These are phyloP conservation scores for Taphrina sp. DNA, from an alignment of 1,139 yeast species.

Conservation along the genomic window DNA sequence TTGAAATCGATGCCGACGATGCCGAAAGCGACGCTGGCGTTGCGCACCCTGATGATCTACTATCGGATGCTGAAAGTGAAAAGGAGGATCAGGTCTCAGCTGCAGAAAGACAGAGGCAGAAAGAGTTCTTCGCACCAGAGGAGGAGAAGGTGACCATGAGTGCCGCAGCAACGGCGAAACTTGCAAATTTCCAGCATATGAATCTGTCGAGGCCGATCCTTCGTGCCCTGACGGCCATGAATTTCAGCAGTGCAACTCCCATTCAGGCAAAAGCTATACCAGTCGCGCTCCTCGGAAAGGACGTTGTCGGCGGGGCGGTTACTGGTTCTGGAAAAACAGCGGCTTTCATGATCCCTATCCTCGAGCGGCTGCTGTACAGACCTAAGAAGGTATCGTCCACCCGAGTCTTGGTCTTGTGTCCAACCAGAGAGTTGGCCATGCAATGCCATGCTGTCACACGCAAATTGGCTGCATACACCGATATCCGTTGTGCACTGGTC, in stretches of 20 bases:
- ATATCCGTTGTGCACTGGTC: constrained; percentile 81
- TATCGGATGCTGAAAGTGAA: constrained; percentile 15
- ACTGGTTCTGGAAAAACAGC: constrained; percentile 99
- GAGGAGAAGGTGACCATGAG: constrained; percentile 46
- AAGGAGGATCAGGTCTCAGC: constrained; percentile 27
- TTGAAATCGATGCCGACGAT: constrained; percentile 41
- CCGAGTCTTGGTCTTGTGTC: constrained; percentile 83
- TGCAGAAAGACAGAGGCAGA: constrained; percentile 46
- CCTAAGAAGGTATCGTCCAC: constrained; percentile 84
- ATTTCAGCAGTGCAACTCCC: constrained; percentile 84
- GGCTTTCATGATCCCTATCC: constrained; percentile 92
- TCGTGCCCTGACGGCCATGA: constrained; percentile 74
- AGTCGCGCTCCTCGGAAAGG: constrained; percentile 85
- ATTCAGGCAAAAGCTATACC: constrained; percentile 94
- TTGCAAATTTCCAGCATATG: constrained; percentile 66
- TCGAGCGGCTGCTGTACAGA: constrained; percentile 85
- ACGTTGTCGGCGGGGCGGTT: constrained; percentile 98
- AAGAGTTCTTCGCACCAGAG: constrained; percentile 62
- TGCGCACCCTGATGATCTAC: constrained; percentile 25
- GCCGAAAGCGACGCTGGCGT: constrained; percentile 28
- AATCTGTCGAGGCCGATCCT: constrained; percentile 86
- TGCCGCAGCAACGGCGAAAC: constrained; percentile 44
- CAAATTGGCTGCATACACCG: constrained; percentile 73
- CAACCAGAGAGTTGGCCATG: constrained; percentile 96
- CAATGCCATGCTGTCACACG: constrained; percentile 94